Percentiles rank a stretch among this genome's conserved stretches.
Evolutionary conservation across 306 rosid genomes (phyloP).

Genomic region (Gastrolobium bilobum): DNA sequence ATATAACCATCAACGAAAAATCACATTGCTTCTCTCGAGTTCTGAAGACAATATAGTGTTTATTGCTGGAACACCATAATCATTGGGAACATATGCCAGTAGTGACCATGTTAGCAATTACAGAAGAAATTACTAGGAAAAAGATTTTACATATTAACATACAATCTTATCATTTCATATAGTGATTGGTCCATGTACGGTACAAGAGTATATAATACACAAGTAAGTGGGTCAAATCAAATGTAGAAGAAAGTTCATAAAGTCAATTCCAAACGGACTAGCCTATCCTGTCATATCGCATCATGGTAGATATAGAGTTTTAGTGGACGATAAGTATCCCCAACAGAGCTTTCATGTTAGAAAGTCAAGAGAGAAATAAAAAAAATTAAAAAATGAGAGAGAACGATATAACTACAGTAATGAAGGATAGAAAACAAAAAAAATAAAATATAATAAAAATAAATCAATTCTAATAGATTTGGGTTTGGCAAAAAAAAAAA

Average conservation of each 20-base stretch:
- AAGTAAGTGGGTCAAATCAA: constrained; percentile 17
- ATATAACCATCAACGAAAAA: background rate
- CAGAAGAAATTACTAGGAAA: constrained; percentile 10
- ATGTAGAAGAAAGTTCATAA: constrained; percentile 1
- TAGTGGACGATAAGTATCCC: too few relatives aligned
- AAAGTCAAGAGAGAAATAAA: too few relatives aligned
- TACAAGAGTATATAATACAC: constrained; percentile 11
- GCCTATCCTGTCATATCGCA: too few relatives aligned
- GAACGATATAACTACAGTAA: too few relatives aligned
- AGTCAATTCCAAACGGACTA: constrained; percentile 4
- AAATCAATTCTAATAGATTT: too few relatives aligned
- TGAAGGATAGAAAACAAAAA: too few relatives aligned
- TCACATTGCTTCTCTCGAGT: background rate
- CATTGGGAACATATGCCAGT: background rate
- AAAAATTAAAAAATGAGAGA: too few relatives aligned
- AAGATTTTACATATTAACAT: constrained; percentile 6
- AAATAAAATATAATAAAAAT: too few relatives aligned
- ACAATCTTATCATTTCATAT: constrained; percentile 31
- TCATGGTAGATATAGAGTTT: too few relatives aligned
- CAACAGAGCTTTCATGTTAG: too few relatives aligned
- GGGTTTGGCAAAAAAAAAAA: too few relatives aligned
- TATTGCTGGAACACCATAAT: background rate
- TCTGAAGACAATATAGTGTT: background rate
- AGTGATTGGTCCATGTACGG: constrained; percentile 1
- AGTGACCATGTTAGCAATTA: background rate